Percentiles rank a stretch among this genome's conserved stretches.
Evolutionary conservation across 2,329 filamentous ascomycete genomes (phyloP).

Genomic region (Septoria linicola): DNA sequence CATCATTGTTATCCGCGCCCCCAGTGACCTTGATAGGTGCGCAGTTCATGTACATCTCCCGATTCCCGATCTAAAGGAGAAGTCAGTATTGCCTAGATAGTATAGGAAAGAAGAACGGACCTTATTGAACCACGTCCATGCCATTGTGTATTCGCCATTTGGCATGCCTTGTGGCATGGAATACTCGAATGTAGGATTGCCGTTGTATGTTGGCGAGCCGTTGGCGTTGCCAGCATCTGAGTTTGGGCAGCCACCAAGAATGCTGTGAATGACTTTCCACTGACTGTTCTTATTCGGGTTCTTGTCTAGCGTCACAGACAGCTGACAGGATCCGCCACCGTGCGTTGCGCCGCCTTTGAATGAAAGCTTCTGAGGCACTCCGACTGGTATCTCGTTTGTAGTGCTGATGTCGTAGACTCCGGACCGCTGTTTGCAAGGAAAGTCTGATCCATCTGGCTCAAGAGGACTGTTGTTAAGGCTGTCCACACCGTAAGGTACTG

Average conservation of each 20-base stretch:
- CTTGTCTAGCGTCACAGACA: constrained; percentile 76
- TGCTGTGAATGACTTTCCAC: constrained; percentile 88
- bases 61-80: constrained; percentile 79
- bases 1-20: constrained; percentile 45
- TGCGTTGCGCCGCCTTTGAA: constrained; percentile 77
- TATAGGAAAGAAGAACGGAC: too few relatives aligned
- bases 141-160: constrained; percentile 72
- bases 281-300: constrained; percentile 65
- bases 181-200: constrained; percentile 62
- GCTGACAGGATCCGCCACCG: constrained; percentile 86
- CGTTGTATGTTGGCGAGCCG: constrained; percentile 19
- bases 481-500: constrained; percentile 62
- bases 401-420: constrained; percentile 48
- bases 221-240: constrained; percentile 53
- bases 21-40: constrained; percentile 66
- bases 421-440: constrained; percentile 71
- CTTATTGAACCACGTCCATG: constrained; percentile 96
- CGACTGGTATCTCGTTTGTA: constrained; percentile 64
- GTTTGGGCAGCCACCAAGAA: constrained; percentile 79
- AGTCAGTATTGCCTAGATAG: too few relatives aligned
- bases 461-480: constrained; percentile 66
- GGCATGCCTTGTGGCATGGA: constrained; percentile 70
- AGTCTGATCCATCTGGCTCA: constrained; percentile 52
- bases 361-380: constrained; percentile 59
- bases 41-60: constrained; percentile 98